Evolutionary conservation across 1,284 basidiomycete species (phyloP).

Genomic region (Mycosarcoma mackinlayi): DNA sequence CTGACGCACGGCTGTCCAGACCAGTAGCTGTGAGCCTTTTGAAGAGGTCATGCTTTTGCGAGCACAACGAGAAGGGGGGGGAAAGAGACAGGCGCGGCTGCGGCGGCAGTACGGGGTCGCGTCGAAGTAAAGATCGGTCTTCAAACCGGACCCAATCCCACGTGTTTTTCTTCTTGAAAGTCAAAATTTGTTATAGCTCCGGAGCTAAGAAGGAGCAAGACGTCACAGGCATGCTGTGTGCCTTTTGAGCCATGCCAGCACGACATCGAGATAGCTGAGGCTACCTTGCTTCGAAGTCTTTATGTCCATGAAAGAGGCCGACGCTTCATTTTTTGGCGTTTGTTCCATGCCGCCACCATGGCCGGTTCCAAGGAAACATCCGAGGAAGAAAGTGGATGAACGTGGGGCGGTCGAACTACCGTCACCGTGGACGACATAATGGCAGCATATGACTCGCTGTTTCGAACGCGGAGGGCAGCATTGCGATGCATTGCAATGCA

Average conservation of each 20-base stretch:
- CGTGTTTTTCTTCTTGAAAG: not conserved
- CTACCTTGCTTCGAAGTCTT: not conserved
- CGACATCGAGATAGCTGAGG: conserved; percentile 2
- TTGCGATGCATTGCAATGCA: conserved; percentile 3
- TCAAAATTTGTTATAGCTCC: not conserved
- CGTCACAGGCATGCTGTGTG: not conserved
- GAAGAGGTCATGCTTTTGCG: not conserved
- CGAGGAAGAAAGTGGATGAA: not conserved
- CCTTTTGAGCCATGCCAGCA: not conserved
- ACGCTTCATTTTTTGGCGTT: no score
- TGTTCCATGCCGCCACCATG: no score
- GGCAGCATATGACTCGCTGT: not conserved
- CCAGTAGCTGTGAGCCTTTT: no score
- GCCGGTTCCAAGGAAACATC: not conserved
- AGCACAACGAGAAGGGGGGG: no score
- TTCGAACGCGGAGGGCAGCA: conserved; percentile 2
- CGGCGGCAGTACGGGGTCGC: not conserved
- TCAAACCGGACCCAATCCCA: conserved; percentile 9
- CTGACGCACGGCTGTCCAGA: no score
- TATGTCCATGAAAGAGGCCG: conserved; percentile 4
- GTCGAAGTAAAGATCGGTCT: conserved; percentile 1
- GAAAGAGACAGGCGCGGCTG: no score
- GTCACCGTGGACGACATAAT: not conserved
- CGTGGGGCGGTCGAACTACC: conserved; percentile 15
- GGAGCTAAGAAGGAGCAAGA: not conserved